Conservation (phyloP, 805 yeast species). For the Yamadazyma takamatsuzukensis region DNA sequence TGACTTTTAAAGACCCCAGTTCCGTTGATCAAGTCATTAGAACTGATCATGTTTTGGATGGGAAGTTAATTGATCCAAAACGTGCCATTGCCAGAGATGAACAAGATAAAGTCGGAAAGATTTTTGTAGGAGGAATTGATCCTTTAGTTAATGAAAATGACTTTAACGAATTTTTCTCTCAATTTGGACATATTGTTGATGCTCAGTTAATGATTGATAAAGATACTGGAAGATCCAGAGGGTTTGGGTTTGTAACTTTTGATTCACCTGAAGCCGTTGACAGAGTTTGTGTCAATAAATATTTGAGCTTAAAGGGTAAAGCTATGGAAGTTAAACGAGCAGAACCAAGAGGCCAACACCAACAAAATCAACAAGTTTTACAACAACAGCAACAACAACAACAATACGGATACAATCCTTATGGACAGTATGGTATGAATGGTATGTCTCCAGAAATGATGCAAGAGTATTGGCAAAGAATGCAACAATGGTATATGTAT, state of each 20-base stretch:
- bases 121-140: conserved; percentile 95
- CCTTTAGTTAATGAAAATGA: conserved; percentile 90
- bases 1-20: conserved; percentile 76
- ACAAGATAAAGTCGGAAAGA: conserved; percentile 94
- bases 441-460: conserved; percentile 50
- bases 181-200: conserved; percentile 88
- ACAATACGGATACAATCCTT: conserved; percentile 10
- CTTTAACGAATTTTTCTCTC: conserved; percentile 79
- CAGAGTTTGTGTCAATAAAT: conserved; percentile 76
- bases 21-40: conserved; percentile 85
- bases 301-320: conserved; percentile 80
- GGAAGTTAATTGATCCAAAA: conserved; percentile 95
- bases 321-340: conserved; percentile 82
- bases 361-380: conserved; percentile 33
- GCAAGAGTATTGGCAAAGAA: conserved; percentile 61
- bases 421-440: conserved; percentile 22
- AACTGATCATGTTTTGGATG: conserved; percentile 86
- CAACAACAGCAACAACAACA: conserved; percentile 25
- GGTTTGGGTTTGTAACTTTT: conserved; percentile 94
- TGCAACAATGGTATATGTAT: conserved; percentile 63
- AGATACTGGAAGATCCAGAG: conserved; percentile 95
- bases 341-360: conserved; percentile 73
- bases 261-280: conserved; percentile 95
- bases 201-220: conserved; percentile 97
- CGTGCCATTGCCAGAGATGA: conserved; percentile 97